Base-by-base conservation (phyloP, 2,329 filamentous ascomycete species). In the Cucurbitaria berberidis region DNA sequence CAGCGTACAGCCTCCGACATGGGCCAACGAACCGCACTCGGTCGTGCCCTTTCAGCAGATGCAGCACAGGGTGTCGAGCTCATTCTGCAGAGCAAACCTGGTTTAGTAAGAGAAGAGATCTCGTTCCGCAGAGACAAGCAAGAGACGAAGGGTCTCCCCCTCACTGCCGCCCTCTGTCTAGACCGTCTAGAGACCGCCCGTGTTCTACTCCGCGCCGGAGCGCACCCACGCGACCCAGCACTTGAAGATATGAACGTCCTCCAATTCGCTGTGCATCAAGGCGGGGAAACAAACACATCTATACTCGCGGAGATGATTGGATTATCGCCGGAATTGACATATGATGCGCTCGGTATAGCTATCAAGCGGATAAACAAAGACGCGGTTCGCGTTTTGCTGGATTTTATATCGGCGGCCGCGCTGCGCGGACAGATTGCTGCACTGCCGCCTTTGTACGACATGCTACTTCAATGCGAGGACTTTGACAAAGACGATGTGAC, bases 21-120 rank as follows among this genome's bases (percentile, higher is more conserved):
- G n/a, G 61, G 61, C 1, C 18, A 45, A 18, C 54, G 61, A 6
- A 62, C 61, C 4, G 48, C 59, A 5, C 53, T 62, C 1, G 52
- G 54, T 2, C 51, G 61, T 24, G 61, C 61, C 1, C 54, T 64
- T 3, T 49, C 57, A 3, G 56, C 61, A 35, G 58, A 64, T 10
- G 59, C 59, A 8, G 55, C 59, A 2, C 61, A 64, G 48, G 61
- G 45, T 8, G 53, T 64, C 19, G 61, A 64, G 32, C 52, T 64
- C 10, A 58, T 64, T 11, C 29, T 57, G 6, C 59, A 62, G 30
- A 46, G 44, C 46, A 58, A 52, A 24, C 52, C 54, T 1, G 35
- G 55, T 5, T 36, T 64, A 16, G 42, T 64, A 16, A 52, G 60
- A 45, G 59, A 64, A 26, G 57, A 60, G 7, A 34, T 64, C 1